phyloP scores from a whole-genome alignment of 2,329 filamentous ascomycete species.

The Colletotrichum cordylinicola region DNA sequence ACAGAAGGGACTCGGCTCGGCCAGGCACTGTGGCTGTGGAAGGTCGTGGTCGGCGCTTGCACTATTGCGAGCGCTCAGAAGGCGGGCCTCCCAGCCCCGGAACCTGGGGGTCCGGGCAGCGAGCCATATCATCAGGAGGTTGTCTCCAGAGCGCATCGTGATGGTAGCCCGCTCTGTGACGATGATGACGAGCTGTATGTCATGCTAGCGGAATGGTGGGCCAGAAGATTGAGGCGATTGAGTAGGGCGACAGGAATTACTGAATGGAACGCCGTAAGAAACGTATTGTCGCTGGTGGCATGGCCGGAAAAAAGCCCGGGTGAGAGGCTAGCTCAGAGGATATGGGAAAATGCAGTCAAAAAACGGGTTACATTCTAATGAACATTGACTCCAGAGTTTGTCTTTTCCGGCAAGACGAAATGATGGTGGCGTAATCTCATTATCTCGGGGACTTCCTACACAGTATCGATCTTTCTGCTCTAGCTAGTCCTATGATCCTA shows the following conservation, averaged over 20 bases:
- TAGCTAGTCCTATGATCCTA: too few relatives aligned
- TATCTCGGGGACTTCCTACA: too few relatives aligned
- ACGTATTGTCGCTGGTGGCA: neutral
- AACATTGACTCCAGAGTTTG: neutral
- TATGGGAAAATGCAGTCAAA: neutral
- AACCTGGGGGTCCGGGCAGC: neutral
- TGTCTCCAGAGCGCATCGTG: neutral
- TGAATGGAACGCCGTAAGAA: neutral
- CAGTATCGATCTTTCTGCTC: neutral
- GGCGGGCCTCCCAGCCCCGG: neutral
- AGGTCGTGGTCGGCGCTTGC: neutral
- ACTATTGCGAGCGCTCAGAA: neutral
- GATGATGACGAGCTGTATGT: neutral
- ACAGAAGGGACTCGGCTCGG: neutral
- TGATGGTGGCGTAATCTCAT: too few relatives aligned
- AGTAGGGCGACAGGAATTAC: neutral
- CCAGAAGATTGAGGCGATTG: neutral
- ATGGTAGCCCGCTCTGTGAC: neutral
- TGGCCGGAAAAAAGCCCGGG: neutral
- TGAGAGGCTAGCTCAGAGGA: neutral
- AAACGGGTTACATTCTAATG: neutral
- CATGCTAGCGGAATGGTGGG: neutral
- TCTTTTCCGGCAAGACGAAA: neutral
- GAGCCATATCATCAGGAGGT: neutral
- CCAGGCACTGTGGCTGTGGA: neutral